phyloP scores from a whole-genome alignment of 306 rosid genomes.

The Trifolium fragiferum region DNA sequence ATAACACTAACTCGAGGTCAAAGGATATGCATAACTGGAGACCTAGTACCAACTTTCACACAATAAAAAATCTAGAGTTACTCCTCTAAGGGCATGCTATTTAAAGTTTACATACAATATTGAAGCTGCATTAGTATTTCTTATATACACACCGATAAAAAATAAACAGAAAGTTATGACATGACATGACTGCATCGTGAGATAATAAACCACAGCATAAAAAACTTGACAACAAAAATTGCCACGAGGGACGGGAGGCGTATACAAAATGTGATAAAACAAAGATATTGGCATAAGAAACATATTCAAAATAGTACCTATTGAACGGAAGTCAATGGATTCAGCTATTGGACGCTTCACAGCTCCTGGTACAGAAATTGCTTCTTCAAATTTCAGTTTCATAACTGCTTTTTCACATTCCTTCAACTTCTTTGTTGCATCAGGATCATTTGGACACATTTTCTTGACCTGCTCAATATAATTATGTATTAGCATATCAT shows the following conservation, averaged over 20 bases:
- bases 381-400: slow-evolving; percentile 97
- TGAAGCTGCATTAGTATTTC: slow-evolving; percentile 22
- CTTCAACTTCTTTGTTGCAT: slow-evolving; percentile 86
- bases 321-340: slow-evolving; percentile 69
- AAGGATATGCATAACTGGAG: slow-evolving; percentile 20
- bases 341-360: slow-evolving; percentile 70
- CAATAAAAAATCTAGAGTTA: slow-evolving; percentile 9
- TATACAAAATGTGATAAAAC: background rate
- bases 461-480: slow-evolving; percentile 75
- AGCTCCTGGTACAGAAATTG: slow-evolving; percentile 74
- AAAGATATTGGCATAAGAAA: slow-evolving; percentile 25
- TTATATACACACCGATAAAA: slow-evolving; percentile 6
- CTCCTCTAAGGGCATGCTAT: slow-evolving; percentile 7
- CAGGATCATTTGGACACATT: slow-evolving; percentile 88
- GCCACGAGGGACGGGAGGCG: background rate
- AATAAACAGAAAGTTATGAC: slow-evolving; percentile 13
- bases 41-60: slow-evolving; percentile 17
- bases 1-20: slow-evolving; percentile 11
- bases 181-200: slow-evolving; percentile 4
- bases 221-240: background rate
- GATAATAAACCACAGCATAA: slow-evolving; percentile 12
- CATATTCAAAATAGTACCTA: slow-evolving; percentile 66
- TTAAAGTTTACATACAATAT: slow-evolving; percentile 35
- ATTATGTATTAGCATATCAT: slow-evolving; percentile 31
- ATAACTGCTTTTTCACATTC: slow-evolving; percentile 97